phyloP scores from a whole-genome alignment of 176 grass and related monocot genomes.

The Ensete glaucum region DNA sequence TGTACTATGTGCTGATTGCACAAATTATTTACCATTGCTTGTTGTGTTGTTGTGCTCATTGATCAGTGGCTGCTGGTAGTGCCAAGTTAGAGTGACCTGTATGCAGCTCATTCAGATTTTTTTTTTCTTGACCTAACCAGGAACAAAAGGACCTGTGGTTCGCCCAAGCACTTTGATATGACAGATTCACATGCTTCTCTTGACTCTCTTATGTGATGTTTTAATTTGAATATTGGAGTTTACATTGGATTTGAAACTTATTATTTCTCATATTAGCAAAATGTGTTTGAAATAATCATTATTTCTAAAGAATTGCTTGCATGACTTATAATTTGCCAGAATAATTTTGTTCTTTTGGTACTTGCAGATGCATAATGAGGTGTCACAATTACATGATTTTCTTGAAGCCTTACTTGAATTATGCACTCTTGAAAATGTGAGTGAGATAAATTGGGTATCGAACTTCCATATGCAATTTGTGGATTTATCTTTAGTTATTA shows the following conservation, averaged over 20 bases:
- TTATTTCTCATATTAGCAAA: neutral
- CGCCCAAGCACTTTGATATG: too few species aligned
- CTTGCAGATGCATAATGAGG: constrained; percentile 50
- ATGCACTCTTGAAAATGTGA: constrained; percentile 61
- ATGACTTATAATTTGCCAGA: constrained; percentile 14
- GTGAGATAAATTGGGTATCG: constrained; percentile 14
- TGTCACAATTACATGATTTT: constrained; percentile 36
- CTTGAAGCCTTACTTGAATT: constrained; percentile 69
- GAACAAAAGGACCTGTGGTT: too few species aligned
- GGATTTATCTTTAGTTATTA: constrained; percentile 11
- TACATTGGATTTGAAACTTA: neutral
- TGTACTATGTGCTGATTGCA: too few species aligned
- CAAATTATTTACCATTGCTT: too few species aligned
- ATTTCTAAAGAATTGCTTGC: neutral
- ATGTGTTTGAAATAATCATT: neutral
- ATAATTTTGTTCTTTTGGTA: constrained; percentile 21
- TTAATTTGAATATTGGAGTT: neutral
- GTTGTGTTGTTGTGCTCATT: too few species aligned
- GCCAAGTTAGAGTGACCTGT: too few species aligned
- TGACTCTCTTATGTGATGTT: neutral
- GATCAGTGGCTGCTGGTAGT: too few species aligned
- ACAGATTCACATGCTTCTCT: neutral
- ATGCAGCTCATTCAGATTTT: too few species aligned
- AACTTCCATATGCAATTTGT: neutral
- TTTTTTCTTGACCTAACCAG: too few species aligned